A percentile compares a stretch with the other conserved stretches of the same genome.
Evolutionary conservation across 2,329 filamentous ascomycete species (phyloP).

Genomic region (Xylaria sp.): DNA sequence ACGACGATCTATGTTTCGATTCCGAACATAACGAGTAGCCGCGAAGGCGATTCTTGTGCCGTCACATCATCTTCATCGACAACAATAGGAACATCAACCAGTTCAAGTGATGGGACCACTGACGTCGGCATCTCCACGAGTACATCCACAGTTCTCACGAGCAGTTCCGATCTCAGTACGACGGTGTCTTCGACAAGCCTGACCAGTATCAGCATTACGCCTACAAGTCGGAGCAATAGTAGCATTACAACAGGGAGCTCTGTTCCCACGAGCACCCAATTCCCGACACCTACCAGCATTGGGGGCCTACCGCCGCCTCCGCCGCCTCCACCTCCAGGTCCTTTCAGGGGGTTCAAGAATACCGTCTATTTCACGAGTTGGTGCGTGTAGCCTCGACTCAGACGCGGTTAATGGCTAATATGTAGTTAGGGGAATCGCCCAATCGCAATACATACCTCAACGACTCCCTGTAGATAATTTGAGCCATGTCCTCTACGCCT

Average conservation of each 20-base stretch:
- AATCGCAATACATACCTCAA: conserved; percentile 70
- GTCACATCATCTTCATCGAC: conserved; percentile 24
- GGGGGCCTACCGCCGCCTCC: conserved; percentile 32
- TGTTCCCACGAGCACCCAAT: conserved; percentile 28
- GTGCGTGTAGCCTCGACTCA: conserved; percentile 48
- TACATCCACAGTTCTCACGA: conserved; percentile 22
- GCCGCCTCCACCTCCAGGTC: conserved; percentile 37
- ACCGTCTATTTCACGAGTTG: conserved; percentile 66
- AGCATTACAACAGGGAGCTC: conserved; percentile 31
- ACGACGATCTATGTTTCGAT: conserved; percentile 43
- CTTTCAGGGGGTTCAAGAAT: conserved; percentile 51
- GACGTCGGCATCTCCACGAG: conserved; percentile 14
- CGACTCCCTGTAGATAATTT: conserved; percentile 74
- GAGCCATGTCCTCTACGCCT: conserved; percentile 77
- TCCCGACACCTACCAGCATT: conserved; percentile 37
- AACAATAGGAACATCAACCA: conserved; percentile 26
- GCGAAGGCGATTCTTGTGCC: conserved; percentile 19
- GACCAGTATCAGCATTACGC: conserved; percentile 27
- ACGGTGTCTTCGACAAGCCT: conserved; percentile 25
- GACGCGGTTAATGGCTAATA: conserved; percentile 2
- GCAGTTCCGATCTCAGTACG: conserved; percentile 13
- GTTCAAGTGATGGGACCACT: conserved; percentile 23
- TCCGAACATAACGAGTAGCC: conserved; percentile 35
- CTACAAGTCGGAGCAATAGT: conserved; percentile 18
- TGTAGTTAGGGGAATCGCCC: conserved; percentile 53